A percentile compares a stretch with the other conserved stretches of the same genome.
These are phyloP conservation scores for Pseudocercospora cruenta DNA, from an alignment of 2,329 filamentous ascomycete genomes.

Conservation along the genomic window DNA sequence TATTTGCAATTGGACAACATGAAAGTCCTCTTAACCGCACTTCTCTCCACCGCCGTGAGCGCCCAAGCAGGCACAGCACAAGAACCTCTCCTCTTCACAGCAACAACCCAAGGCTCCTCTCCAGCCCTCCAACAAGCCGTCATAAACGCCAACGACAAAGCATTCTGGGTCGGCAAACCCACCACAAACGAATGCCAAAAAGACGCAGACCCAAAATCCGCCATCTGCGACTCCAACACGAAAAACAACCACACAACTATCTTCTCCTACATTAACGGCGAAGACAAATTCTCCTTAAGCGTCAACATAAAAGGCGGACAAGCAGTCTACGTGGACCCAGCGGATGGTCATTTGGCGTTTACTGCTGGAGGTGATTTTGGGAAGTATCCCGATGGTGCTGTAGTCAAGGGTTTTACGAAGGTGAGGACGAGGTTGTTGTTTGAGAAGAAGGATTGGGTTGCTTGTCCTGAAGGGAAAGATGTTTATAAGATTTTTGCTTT, in stretches of 20 bases:
- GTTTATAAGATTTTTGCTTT: slow-evolving; percentile 7
- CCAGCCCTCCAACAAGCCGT: background rate
- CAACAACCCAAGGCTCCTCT: background rate
- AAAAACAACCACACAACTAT: slow-evolving; percentile 10
- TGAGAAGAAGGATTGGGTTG: slow-evolving; percentile 6
- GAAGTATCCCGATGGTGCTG: background rate
- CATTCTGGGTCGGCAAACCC: slow-evolving; percentile 11
- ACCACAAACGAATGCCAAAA: background rate
- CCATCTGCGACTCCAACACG: slow-evolving; percentile 1
- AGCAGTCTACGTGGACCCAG: background rate
- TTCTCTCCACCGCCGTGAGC: slow-evolving; percentile 20
- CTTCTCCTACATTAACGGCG: slow-evolving; percentile 2
- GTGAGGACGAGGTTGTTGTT: slow-evolving; percentile 10
- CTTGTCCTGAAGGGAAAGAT: background rate
- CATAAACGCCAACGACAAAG: slow-evolving; percentile 3
- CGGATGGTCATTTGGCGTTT: slow-evolving; percentile 4
- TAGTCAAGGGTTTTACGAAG: background rate
- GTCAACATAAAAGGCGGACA: slow-evolving; percentile 3
- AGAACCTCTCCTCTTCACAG: slow-evolving; percentile 6
- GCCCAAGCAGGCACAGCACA: slow-evolving; percentile 15
- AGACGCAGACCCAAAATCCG: background rate
- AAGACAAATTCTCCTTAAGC: slow-evolving; percentile 1
- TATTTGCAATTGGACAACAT: background rate
- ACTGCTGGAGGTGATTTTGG: background rate
- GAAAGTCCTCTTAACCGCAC: background rate